Conservation (phyloP, 768 basidiomycete genomes). For the Termitomyces heimii region DNA sequence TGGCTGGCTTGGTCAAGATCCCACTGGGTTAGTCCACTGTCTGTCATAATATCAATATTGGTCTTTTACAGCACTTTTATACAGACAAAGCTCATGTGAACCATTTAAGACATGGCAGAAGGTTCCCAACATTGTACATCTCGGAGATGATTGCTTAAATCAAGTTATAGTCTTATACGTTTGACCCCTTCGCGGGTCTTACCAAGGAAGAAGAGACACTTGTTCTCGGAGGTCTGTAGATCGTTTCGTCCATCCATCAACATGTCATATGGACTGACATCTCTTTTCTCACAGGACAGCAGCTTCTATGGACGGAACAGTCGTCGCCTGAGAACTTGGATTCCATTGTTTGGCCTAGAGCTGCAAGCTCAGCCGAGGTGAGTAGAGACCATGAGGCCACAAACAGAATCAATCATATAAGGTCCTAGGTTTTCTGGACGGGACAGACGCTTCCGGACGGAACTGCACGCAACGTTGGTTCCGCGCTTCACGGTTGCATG, state of each 20-base stretch:
- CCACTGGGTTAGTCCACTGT: conserved; percentile 26
- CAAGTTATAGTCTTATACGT: conserved; percentile 47
- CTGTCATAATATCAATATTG: background rate
- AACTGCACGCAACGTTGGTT: conserved; percentile 27
- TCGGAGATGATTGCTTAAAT: background rate
- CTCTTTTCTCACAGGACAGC: conserved; percentile 37
- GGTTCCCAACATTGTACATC: conserved; percentile 24
- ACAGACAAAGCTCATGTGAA: conserved; percentile 64
- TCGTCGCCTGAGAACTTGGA: conserved; percentile 65
- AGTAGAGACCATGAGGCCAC: background rate
- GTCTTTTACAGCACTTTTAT: background rate
- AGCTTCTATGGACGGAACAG: conserved; percentile 73
- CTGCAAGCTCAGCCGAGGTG: conserved; percentile 62
- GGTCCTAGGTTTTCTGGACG: conserved; percentile 57
- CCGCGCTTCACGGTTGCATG: conserved; percentile 38
- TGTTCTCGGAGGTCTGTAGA: conserved; percentile 58
- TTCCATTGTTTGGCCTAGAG: conserved; percentile 65
- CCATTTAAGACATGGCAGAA: conserved; percentile 80
- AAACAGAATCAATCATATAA: background rate
- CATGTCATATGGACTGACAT: background rate
- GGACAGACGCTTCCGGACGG: conserved; percentile 40
- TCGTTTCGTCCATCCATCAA: background rate
- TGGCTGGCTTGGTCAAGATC: conserved; percentile 54
- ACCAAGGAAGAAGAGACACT: conserved; percentile 39
- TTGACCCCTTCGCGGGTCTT: conserved; percentile 62